These are phyloP conservation scores for Leishmania guyanensis DNA, from an alignment of 208 protist species.

Conservation along the genomic window DNA sequence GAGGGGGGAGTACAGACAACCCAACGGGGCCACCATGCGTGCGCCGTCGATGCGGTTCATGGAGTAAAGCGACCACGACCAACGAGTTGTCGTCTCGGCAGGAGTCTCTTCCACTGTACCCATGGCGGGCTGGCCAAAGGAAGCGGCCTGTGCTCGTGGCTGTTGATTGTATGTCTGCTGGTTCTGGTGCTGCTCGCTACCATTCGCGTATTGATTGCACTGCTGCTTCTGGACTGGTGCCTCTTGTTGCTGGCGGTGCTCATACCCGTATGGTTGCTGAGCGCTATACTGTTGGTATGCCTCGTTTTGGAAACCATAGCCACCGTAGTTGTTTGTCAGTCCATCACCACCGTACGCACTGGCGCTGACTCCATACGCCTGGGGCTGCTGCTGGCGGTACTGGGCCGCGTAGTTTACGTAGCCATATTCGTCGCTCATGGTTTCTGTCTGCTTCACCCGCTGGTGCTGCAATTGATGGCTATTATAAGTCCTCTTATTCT, in stretches of 20 bases:
- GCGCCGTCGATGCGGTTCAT: slow-evolving; percentile 94
- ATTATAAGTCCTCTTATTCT: not conserved
- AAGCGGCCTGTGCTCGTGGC: slow-evolving; percentile 25
- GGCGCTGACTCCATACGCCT: slow-evolving; percentile 4
- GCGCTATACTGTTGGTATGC: slow-evolving; percentile 32
- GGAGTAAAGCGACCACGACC: slow-evolving; percentile 97
- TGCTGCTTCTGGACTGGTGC: slow-evolving; percentile 25
- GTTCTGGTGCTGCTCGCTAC: slow-evolving; percentile 13
- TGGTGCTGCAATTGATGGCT: not conserved
- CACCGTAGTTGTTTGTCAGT: slow-evolving; percentile 9
- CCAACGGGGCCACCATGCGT: slow-evolving; percentile 95
- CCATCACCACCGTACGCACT: slow-evolving; percentile 16
- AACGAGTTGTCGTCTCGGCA: slow-evolving; percentile 63
- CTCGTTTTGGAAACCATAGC: slow-evolving; percentile 22
- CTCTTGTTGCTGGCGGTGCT: slow-evolving; percentile 13
- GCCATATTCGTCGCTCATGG: slow-evolving; percentile 25
- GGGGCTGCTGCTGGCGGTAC: slow-evolving; percentile 34
- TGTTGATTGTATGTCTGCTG: slow-evolving; percentile 34
- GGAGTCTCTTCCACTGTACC: slow-evolving; percentile 28
- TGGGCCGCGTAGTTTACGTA: slow-evolving; percentile 30
- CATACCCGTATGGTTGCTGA: slow-evolving; percentile 9
- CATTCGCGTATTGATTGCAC: slow-evolving; percentile 24
- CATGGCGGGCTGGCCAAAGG: slow-evolving; percentile 14
- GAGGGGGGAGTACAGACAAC: slow-evolving; percentile 97
- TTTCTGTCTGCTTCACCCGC: not conserved